A percentile compares a stretch with the other conserved stretches of the same genome.
Evolutionary conservation across 148 eudicot species (phyloP).

Genomic region (Rheum nobile): DNA sequence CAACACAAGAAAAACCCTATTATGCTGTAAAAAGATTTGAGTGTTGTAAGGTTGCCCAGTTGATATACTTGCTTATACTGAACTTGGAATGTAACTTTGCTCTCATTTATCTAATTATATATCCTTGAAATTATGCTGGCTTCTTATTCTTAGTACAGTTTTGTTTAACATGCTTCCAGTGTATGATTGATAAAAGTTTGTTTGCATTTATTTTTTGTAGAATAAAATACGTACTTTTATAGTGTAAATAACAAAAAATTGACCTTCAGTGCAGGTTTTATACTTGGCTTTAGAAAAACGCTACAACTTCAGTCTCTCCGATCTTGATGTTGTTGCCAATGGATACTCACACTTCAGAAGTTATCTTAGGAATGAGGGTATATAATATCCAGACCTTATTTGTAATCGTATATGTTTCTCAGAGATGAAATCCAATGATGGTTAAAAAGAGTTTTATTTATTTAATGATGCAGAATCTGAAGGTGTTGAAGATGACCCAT

Average conservation of each 20-base stretch:
- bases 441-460: neutral
- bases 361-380: conserved; percentile 34
- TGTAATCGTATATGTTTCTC: neutral
- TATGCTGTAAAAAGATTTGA: neutral
- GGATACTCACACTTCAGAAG: conserved; percentile 69
- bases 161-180: neutral
- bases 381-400: neutral
- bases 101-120: neutral
- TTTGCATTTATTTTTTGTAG: neutral
- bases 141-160: neutral
- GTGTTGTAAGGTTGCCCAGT: neutral
- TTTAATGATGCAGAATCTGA: conserved; percentile 26
- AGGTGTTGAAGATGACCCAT: conserved; percentile 12
- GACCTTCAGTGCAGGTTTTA: conserved; percentile 34
- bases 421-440: neutral
- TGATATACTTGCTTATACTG: neutral
- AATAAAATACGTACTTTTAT: neutral
- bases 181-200: neutral
- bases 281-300: conserved; percentile 88
- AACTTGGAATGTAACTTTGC: neutral
- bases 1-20: neutral
- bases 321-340: conserved; percentile 76
- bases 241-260: neutral
- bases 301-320: conserved; percentile 63
- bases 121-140: neutral